Percentiles rank a stretch among this genome's conserved stretches.
Evolutionary conservation across 495 filamentous ascomycete genomes (phyloP).

Genomic region (Talaromyces wortmannii): DNA sequence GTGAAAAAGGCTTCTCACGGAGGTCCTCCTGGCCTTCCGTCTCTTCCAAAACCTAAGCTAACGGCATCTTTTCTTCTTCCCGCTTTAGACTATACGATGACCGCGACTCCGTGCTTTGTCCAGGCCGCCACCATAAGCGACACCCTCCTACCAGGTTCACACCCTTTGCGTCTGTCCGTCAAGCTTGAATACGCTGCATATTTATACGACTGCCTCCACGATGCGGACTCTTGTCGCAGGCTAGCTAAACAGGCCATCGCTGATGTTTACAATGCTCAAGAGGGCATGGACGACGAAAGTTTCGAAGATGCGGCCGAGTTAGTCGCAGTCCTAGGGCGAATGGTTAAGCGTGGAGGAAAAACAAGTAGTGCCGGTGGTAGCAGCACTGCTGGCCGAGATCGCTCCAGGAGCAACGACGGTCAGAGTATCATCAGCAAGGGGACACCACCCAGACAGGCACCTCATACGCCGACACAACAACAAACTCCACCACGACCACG

Average conservation of each 20-base stretch:
- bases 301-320: slow-evolving; percentile 73
- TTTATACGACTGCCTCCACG: slow-evolving; percentile 87
- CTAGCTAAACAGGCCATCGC: slow-evolving; percentile 78
- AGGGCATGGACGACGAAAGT: slow-evolving; percentile 89
- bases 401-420: slow-evolving; percentile 26
- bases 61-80: slow-evolving; percentile 64
- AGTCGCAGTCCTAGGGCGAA: slow-evolving; percentile 65
- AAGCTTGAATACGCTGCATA: slow-evolving; percentile 95
- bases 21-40: slow-evolving; percentile 35
- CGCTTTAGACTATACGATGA: slow-evolving; percentile 73
- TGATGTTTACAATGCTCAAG: slow-evolving; percentile 83
- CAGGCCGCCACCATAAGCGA: slow-evolving; percentile 72
- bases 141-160: slow-evolving; percentile 69
- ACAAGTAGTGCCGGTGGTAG: slow-evolving; percentile 21
- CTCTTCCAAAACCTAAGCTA: slow-evolving; percentile 41
- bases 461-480: slow-evolving; percentile 1
- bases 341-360: slow-evolving; percentile 62
- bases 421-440: slow-evolving; percentile 12
- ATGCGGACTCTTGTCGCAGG: slow-evolving; percentile 62
- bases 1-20: slow-evolving; percentile 23
- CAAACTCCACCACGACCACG: not conserved
- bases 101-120: slow-evolving; percentile 72
- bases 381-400: slow-evolving; percentile 18
- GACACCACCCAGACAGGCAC: not conserved
- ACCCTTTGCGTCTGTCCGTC: slow-evolving; percentile 83